phyloP scores from a whole-genome alignment of 805 yeast species.

The Saccharomycopsis sp. region DNA sequence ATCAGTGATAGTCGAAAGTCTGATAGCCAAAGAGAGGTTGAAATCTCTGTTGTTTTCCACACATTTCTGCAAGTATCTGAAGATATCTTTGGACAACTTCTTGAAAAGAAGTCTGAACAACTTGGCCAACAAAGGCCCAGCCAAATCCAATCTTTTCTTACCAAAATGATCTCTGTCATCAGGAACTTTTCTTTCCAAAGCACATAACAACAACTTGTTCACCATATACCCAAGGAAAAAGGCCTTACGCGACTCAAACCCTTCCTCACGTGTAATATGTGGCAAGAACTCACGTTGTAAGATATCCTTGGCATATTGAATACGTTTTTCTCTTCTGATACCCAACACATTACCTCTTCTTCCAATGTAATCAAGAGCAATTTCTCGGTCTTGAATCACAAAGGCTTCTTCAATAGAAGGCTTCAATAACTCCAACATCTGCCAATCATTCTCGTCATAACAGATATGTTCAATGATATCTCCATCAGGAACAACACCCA shows the following conservation, averaged over 20 bases:
- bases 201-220: conserved; percentile 88
- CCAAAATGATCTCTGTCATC: conserved; percentile 99
- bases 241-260: conserved; percentile 94
- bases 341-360: conserved; percentile 97
- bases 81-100: conserved; percentile 92
- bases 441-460: conserved; percentile 98
- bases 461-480: conserved; percentile 97
- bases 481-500: conserved; percentile 98
- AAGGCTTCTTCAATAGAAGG: conserved; percentile 99
- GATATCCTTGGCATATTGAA: conserved; percentile 95
- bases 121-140: conserved; percentile 95
- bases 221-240: conserved; percentile 97
- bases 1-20: conserved; percentile 93
- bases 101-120: conserved; percentile 91
- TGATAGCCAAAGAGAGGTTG: conserved; percentile 92
- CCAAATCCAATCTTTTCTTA: conserved; percentile 94
- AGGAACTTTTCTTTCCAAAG: conserved; percentile 93
- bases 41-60: conserved; percentile 97
- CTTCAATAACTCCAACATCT: conserved; percentile 97
- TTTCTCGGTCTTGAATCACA: conserved; percentile 96
- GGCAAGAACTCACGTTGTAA: conserved; percentile 94
- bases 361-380: conserved; percentile 95
- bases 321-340: conserved; percentile 95
- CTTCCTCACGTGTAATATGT: conserved; percentile 95
- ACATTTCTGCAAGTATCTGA: conserved; percentile 97